Conservation (phyloP, 1,139 yeast genomes). For the Saccharomyces hybrid region DNA sequence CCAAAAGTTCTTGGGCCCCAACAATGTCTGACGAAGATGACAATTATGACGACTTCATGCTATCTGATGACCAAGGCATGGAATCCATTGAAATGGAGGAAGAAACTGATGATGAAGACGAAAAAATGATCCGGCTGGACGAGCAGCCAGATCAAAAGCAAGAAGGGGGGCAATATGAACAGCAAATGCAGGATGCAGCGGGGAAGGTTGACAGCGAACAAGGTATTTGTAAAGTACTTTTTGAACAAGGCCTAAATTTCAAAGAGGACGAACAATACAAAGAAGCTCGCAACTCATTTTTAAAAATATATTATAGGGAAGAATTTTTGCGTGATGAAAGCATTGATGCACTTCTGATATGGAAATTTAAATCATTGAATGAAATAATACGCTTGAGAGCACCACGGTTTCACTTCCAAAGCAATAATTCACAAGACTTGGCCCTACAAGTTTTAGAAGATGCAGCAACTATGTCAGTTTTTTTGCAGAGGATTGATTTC, state of each 20-base stretch:
- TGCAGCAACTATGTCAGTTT: not conserved
- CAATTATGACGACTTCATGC: slow-evolving; percentile 34
- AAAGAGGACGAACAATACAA: slow-evolving; percentile 5
- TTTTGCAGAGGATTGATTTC: not conserved
- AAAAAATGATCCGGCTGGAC: slow-evolving; percentile 8
- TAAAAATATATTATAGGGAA: slow-evolving; percentile 1
- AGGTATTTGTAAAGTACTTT: not conserved
- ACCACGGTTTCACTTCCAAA: not conserved
- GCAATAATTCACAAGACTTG: not conserved
- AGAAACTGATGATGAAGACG: slow-evolving; percentile 18
- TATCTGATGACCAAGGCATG: slow-evolving; percentile 34
- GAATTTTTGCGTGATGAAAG: slow-evolving; percentile 2
- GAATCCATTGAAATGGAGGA: slow-evolving; percentile 24
- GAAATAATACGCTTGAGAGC: not conserved
- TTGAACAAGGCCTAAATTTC: slow-evolving; percentile 4
- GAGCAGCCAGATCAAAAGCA: slow-evolving; percentile 8
- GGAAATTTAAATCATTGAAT: not conserved
- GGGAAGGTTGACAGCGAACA: not conserved
- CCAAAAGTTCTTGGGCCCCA: not conserved
- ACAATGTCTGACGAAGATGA: slow-evolving; percentile 5
- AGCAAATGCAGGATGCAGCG: not conserved
- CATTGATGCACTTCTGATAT: not conserved
- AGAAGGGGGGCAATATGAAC: not conserved
- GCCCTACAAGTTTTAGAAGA: slow-evolving; percentile 1
- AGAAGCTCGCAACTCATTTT: slow-evolving; percentile 6